Base-by-base conservation (phyloP, 2,329 filamentous ascomycete genomes). In the Fusarium subglutinans region DNA sequence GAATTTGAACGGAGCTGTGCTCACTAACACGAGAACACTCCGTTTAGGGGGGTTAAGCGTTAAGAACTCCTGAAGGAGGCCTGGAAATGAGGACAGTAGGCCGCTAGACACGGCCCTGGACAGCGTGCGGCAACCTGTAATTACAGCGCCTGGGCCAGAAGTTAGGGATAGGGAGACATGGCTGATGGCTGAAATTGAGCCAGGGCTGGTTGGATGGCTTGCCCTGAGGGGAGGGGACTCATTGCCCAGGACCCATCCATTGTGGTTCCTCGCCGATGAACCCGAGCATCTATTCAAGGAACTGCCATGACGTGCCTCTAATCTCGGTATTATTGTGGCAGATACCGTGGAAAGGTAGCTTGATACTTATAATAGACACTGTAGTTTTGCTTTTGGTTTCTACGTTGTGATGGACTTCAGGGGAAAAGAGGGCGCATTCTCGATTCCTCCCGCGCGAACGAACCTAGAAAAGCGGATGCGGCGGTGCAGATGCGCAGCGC, bases 1-100 rank as follows among this genome's bases (percentile, higher is more conserved):
- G 78, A 81, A 83, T 83, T 84, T 83, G 82, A 82, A 78, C 76
- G 71, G 71, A 70, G 41, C 64, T 76, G 77, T 76, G 57, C 69
- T 77, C 76, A 78, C 76, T 78, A 78, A 78, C 74, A 78, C 63
- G 59, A 72, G 63, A 64, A 64, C 55, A 66, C 65, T 60, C 56
- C 58, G 51, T 54, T 62, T 62, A 69, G 59, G 72, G 53, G 45
- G 40, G 45, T 38, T 20, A 37, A 73, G 64, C 65, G 64, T 73
- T 63, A 63, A 56, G 38, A 43, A 48, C 56, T 57, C 68, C 56
- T 66, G 56, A 43, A 40, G 50, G 33, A 35, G 70, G 58, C 70
- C 70, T 71, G 51, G 30, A 48, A 37, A 63, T 26, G 26, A 65
- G 59, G 69, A 24, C 38, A 40, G 30, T 28, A 50, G 69, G 66